These are phyloP conservation scores for Plasmopara halstedii DNA, from an alignment of 352 stramenopile species.

Conservation along the genomic window DNA sequence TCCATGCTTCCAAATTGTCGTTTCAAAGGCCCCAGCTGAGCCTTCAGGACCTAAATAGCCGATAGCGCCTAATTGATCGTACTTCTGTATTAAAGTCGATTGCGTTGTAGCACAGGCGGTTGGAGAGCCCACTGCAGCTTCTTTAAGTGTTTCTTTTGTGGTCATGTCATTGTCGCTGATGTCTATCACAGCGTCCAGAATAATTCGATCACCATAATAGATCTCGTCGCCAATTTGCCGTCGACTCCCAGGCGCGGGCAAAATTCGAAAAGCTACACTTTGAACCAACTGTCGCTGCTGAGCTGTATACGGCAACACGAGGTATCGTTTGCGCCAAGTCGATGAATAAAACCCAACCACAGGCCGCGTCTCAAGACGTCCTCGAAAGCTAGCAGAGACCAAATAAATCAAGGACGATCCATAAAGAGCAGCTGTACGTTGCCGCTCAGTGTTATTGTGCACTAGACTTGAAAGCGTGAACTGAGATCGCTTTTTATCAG, in stretches of 20 bases:
- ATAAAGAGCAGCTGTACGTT: constrained; percentile 45
- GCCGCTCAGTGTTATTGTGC: constrained; percentile 18
- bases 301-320: constrained; percentile 66
- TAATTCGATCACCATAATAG: constrained; percentile 73
- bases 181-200: constrained; percentile 45
- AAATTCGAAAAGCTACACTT: constrained; percentile 65
- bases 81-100: constrained; percentile 53
- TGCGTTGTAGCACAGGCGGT: constrained; percentile 5
- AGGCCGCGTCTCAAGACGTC: constrained; percentile 61
- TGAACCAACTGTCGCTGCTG: constrained; percentile 63
- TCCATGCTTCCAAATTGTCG: constrained; percentile 79
- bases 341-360: constrained; percentile 75
- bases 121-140: constrained; percentile 8
- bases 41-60: constrained; percentile 79
- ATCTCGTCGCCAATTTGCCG: constrained; percentile 55
- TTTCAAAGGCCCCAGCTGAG: constrained; percentile 61
- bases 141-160: constrained; percentile 11
- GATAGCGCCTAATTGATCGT: constrained; percentile 68
- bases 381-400: constrained; percentile 64
- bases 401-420: constrained; percentile 63
- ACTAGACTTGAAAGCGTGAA: constrained; percentile 9
- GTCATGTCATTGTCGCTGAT: constrained; percentile 7
- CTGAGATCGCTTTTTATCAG: constrained; percentile 17
- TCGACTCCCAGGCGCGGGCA: constrained; percentile 48
- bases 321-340: constrained; percentile 75